Evolutionary conservation across 2,329 filamentous ascomycete species (phyloP).

Genomic region (Venturia aucupariae): DNA sequence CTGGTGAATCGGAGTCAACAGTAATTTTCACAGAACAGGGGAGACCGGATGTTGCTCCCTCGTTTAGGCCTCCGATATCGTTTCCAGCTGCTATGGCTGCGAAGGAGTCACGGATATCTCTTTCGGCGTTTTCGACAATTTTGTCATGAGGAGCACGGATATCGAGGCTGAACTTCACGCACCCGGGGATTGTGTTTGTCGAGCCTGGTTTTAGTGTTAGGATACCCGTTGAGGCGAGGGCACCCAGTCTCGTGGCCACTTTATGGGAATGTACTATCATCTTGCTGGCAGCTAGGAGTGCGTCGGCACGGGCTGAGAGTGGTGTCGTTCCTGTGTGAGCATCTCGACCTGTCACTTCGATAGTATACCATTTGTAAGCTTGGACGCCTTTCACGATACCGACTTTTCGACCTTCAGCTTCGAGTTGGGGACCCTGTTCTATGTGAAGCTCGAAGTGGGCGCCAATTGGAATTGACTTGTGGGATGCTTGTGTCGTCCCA

Average conservation of each 20-base stretch:
- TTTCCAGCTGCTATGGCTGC: conserved; percentile 49
- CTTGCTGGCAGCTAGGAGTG: conserved; percentile 56
- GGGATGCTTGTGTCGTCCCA: conserved; percentile 33
- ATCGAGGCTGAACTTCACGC: conserved; percentile 59
- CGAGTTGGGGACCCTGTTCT: conserved; percentile 71
- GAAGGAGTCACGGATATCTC: conserved; percentile 49
- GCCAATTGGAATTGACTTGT: conserved; percentile 20
- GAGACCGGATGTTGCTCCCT: conserved; percentile 36
- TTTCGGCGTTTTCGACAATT: conserved; percentile 49
- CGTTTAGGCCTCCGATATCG: conserved; percentile 39
- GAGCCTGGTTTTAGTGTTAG: conserved; percentile 56
- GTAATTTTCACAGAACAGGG: conserved; percentile 48
- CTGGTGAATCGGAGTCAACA: conserved; percentile 53
- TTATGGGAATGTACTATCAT: conserved; percentile 59
- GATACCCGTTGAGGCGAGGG: conserved; percentile 62
- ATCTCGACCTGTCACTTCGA: conserved; percentile 57
- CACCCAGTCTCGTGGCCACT: conserved; percentile 49
- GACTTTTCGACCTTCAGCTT: conserved; percentile 53
- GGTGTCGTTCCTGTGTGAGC: conserved; percentile 69
- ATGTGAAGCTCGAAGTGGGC: conserved; percentile 23
- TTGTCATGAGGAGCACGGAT: conserved; percentile 51
- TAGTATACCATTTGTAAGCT: conserved; percentile 64
- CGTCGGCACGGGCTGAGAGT: conserved; percentile 56
- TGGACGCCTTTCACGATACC: conserved; percentile 65
- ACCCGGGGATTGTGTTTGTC: conserved; percentile 64